These are phyloP conservation scores for Narthecium ossifragum DNA, from an alignment of 106 monocot genomes.

Conservation along the genomic window DNA sequence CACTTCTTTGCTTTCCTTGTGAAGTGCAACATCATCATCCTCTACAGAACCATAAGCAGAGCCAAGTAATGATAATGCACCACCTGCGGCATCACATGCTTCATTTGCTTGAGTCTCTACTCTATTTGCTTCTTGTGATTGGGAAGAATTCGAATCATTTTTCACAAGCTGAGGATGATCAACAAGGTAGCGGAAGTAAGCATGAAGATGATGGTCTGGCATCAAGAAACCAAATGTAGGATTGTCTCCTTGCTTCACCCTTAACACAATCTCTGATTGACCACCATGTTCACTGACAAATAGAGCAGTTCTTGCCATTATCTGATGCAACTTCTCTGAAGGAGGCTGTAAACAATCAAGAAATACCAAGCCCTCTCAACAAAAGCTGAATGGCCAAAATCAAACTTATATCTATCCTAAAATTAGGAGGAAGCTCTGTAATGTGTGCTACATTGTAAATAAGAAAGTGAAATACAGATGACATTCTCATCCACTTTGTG, in stretches of 20 bases:
- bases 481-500: too few relatives aligned
- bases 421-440: too few relatives aligned
- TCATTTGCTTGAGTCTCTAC: slow-evolving; percentile 15
- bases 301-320: slow-evolving; percentile 80
- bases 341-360: slow-evolving; percentile 54
- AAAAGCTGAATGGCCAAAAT: not conserved
- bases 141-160: slow-evolving; percentile 8
- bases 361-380: not conserved
- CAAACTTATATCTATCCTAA: too few relatives aligned
- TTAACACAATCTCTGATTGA: slow-evolving; percentile 89
- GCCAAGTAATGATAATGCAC: slow-evolving; percentile 91
- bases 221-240: slow-evolving; percentile 98
- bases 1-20: slow-evolving; percentile 16
- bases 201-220: slow-evolving; percentile 91
- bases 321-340: slow-evolving; percentile 92
- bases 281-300: slow-evolving; percentile 88
- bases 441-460: too few relatives aligned
- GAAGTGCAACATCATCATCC: slow-evolving; percentile 47
- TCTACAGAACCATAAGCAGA: slow-evolving; percentile 79
- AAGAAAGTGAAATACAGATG: too few relatives aligned
- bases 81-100: slow-evolving; percentile 21
- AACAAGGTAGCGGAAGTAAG: slow-evolving; percentile 80
- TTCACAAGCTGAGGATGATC: slow-evolving; percentile 67
- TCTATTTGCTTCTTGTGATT: slow-evolving; percentile 22
- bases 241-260: slow-evolving; percentile 92